Evolutionary conservation across 306 rosid genomes (phyloP).

Genomic region (Arachis hypogaea): DNA sequence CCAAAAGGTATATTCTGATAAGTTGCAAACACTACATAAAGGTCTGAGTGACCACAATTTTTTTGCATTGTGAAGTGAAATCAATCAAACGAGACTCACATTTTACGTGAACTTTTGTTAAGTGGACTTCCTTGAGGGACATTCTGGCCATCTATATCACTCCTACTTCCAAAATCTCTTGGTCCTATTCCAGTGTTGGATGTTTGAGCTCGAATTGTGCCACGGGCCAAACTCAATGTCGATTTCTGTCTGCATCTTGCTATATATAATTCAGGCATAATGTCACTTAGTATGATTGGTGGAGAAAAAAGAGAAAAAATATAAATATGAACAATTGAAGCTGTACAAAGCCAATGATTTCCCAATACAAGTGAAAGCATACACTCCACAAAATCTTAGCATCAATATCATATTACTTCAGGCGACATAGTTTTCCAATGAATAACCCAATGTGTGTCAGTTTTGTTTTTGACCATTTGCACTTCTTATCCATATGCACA

Average conservation of each 20-base stretch:
- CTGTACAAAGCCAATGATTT: background rate
- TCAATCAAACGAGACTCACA: slow-evolving; percentile 58
- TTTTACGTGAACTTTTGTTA: slow-evolving; percentile 53
- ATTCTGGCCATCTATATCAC: slow-evolving; percentile 51
- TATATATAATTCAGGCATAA: slow-evolving; percentile 51
- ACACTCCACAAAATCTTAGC: slow-evolving; percentile 11
- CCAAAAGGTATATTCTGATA: slow-evolving; percentile 14
- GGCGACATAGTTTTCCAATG: slow-evolving; percentile 5
- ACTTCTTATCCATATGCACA: slow-evolving; percentile 27
- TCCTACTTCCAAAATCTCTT: slow-evolving; percentile 63
- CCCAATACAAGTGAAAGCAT: slow-evolving; percentile 4
- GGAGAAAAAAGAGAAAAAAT: background rate
- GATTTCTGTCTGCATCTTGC: slow-evolving; percentile 61
- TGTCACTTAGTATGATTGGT: slow-evolving; percentile 24
- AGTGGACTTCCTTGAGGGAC: slow-evolving; percentile 45
- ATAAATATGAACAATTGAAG: slow-evolving; percentile 7
- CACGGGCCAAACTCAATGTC: slow-evolving; percentile 43
- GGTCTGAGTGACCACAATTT: background rate
- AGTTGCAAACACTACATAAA: slow-evolving; percentile 12
- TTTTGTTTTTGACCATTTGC: slow-evolving; percentile 8
- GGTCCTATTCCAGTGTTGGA: slow-evolving; percentile 77
- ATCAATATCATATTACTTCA: background rate
- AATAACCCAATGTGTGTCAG: slow-evolving; percentile 4
- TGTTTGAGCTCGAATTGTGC: slow-evolving; percentile 62
- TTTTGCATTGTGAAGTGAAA: slow-evolving; percentile 17